Evolutionary conservation across 805 yeast species (phyloP).

Genomic region (Lachancea cidri): DNA sequence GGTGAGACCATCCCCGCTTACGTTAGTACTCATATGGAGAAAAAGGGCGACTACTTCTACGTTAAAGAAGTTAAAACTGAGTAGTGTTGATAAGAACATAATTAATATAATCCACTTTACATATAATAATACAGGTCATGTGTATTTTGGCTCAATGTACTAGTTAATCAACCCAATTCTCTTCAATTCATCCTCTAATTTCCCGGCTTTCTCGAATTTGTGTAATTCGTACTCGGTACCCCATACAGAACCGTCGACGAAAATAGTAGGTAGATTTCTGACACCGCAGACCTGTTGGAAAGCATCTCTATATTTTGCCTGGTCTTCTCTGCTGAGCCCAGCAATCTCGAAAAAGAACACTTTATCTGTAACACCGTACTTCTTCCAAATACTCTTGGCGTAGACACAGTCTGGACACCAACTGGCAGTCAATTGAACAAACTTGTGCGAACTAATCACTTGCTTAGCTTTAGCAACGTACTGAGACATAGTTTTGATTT

Average conservation of each 20-base stretch:
- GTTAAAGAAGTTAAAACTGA: conserved; percentile 3
- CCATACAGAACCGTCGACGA: conserved; percentile 31
- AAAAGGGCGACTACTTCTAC: conserved; percentile 29
- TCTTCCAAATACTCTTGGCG: conserved; percentile 50
- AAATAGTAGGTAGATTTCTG: conserved; percentile 32
- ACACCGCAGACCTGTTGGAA: conserved; percentile 29
- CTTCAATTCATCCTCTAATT: conserved; percentile 22
- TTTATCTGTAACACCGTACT: conserved; percentile 46
- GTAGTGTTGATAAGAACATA: neutral
- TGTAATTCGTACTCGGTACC: conserved; percentile 32
- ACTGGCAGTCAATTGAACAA: conserved; percentile 57
- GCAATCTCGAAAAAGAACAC: conserved; percentile 49
- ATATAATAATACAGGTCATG: too few species aligned
- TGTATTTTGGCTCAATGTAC: too few species aligned
- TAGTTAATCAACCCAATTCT: conserved; percentile 23
- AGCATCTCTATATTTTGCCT: conserved; percentile 30
- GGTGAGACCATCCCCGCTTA: conserved; percentile 28
- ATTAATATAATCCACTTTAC: neutral
- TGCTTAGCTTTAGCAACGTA: conserved; percentile 40
- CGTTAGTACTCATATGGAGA: conserved; percentile 24
- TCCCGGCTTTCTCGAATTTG: conserved; percentile 23
- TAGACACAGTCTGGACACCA: conserved; percentile 82
- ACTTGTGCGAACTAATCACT: conserved; percentile 42
- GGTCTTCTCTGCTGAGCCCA: conserved; percentile 20
- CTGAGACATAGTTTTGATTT: conserved; percentile 12